A percentile compares a stretch with the other conserved stretches of the same genome.
Evolutionary conservation across 805 yeast species (phyloP).

Genomic region (Jamesozyma hellenica): DNA sequence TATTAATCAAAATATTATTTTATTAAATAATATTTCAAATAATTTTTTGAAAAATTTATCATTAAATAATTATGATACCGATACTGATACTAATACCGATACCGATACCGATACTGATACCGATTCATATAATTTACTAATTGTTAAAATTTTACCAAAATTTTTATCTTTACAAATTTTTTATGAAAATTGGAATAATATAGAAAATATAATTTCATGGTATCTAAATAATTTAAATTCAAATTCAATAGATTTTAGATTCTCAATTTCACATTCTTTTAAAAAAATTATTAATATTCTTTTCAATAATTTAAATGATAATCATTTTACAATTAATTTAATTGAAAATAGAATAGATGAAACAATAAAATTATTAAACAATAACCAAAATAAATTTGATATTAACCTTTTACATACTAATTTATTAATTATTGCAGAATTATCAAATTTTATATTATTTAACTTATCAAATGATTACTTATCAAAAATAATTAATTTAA

Average conservation of each 20-base stretch:
- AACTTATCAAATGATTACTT: constrained; percentile 1
- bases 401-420: constrained; percentile 27
- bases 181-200: constrained; percentile 28
- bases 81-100: not conserved
- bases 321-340: constrained; percentile 12
- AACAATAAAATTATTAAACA: constrained; percentile 4
- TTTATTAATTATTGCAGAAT: constrained; percentile 31
- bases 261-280: constrained; percentile 55
- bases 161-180: constrained; percentile 15
- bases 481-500: constrained; percentile 4
- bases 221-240: constrained; percentile 37
- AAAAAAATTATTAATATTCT: constrained; percentile 34
- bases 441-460: constrained; percentile 13
- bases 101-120: not conserved
- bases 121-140: not conserved
- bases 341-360: constrained; percentile 26
- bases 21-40: not conserved
- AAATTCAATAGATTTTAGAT: constrained; percentile 48
- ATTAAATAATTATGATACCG: too few relatives aligned
- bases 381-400: constrained; percentile 16
- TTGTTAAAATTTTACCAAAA: constrained; percentile 18
- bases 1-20: not conserved
- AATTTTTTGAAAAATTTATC: not conserved
- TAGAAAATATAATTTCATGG: constrained; percentile 42
- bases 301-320: constrained; percentile 20